A percentile compares a stretch with the other conserved stretches of the same genome.
These are phyloP conservation scores for Citeromyces siamensis DNA, from an alignment of 1,139 yeast genomes.

Conservation along the genomic window DNA sequence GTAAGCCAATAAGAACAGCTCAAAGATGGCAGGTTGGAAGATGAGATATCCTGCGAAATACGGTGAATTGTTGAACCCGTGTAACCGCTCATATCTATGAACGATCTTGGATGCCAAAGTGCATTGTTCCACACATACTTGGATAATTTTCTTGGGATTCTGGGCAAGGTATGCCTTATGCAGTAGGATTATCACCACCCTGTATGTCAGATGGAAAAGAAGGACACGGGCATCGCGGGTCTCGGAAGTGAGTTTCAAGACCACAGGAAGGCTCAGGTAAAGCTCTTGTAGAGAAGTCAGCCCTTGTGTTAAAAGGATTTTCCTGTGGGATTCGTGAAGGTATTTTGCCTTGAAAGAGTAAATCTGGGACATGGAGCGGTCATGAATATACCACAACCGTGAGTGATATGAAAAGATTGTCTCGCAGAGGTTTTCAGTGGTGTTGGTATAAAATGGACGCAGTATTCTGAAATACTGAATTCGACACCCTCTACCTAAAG, in stretches of 20 bases:
- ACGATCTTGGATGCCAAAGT: conserved; percentile 12
- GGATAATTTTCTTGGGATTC: conserved; percentile 14
- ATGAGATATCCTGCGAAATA: conserved; percentile 16
- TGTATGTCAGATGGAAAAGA: conserved; percentile 15
- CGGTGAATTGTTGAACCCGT: conserved; percentile 11
- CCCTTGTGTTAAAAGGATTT: conserved; percentile 14
- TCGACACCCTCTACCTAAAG: conserved; percentile 17
- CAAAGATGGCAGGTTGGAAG: conserved; percentile 18
- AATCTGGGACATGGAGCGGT: conserved; percentile 16
- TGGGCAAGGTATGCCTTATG: conserved; percentile 17
- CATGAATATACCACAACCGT: conserved; percentile 18
- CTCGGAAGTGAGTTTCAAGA: conserved; percentile 8
- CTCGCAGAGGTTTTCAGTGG: conserved; percentile 7
- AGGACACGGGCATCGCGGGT: conserved; percentile 10
- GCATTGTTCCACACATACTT: conserved; percentile 12
- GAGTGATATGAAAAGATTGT: conserved; percentile 14
- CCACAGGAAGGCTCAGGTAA: conserved; percentile 12
- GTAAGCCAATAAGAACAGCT: conserved; percentile 15
- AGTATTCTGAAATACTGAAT: conserved; percentile 14
- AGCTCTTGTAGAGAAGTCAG: conserved; percentile 13
- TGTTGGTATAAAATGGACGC: conserved; percentile 11
- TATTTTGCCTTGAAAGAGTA: conserved; percentile 18
- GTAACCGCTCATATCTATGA: conserved; percentile 7
- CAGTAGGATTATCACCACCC: conserved; percentile 13
- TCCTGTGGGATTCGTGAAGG: conserved; percentile 15